These are phyloP conservation scores for Boletus pseudo-olivaceus DNA, from an alignment of 768 basidiomycete genomes.

Conservation along the genomic window DNA sequence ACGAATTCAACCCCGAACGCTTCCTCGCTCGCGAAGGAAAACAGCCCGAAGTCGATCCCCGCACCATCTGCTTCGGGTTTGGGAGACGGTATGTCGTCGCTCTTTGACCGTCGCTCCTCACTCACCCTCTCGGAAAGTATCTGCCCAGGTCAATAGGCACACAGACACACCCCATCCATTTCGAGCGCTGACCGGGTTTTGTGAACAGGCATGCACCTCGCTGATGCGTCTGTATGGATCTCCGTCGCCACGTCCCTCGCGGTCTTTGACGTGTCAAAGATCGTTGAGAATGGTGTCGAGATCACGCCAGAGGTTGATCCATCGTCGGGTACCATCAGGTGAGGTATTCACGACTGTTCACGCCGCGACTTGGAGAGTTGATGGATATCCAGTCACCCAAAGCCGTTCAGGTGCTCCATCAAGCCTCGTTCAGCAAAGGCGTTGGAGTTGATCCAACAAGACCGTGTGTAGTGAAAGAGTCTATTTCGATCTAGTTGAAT, in stretches of 20 bases:
- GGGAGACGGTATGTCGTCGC: conserved; percentile 59
- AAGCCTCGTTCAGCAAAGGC: conserved; percentile 60
- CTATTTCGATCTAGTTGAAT: not conserved
- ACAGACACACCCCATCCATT: conserved; percentile 14
- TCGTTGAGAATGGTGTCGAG: conserved; percentile 42
- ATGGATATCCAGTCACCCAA: conserved; percentile 44
- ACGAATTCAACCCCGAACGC: conserved; percentile 57
- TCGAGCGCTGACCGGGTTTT: conserved; percentile 13
- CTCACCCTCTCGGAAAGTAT: conserved; percentile 14
- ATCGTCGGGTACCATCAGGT: conserved; percentile 66
- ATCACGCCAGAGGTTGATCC: conserved; percentile 54
- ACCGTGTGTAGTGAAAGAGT: conserved; percentile 31
- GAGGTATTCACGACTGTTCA: not conserved
- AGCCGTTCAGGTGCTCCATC: conserved; percentile 57
- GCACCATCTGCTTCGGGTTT: conserved; percentile 64
- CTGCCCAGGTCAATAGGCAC: conserved; percentile 25
- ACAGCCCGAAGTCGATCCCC: conserved; percentile 52
- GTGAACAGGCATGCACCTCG: conserved; percentile 45
- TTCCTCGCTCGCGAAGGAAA: conserved; percentile 41
- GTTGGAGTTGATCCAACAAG: conserved; percentile 48
- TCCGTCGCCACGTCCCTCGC: conserved; percentile 44
- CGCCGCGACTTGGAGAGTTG: no score
- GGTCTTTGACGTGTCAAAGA: conserved; percentile 45
- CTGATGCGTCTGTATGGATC: conserved; percentile 48
- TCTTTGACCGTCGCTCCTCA: not conserved